Conservation (phyloP, 306 rosid genomes). For the Carpinus viminea region DNA sequence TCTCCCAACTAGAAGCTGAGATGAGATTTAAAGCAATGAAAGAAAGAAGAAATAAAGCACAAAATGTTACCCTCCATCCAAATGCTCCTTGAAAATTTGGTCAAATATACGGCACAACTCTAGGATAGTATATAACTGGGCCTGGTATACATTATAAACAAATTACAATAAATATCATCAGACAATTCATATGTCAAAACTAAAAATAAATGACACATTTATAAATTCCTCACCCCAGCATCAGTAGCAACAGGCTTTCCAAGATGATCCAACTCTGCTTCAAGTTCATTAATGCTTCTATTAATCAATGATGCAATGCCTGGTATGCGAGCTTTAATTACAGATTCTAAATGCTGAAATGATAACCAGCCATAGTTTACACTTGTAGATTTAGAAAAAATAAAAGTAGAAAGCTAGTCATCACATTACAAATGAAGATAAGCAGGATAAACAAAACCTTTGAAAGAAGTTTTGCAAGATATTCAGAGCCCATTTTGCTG, state of each 20-base stretch:
- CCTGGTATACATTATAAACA: slow-evolving; percentile 31
- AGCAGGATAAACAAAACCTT: slow-evolving; percentile 34
- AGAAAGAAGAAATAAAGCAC: slow-evolving; percentile 1
- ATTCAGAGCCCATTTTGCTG: slow-evolving; percentile 51
- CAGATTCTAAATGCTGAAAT: slow-evolving; percentile 54
- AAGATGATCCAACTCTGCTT: slow-evolving; percentile 42
- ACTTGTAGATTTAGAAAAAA: background rate
- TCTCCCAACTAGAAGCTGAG: background rate
- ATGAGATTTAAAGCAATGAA: background rate
- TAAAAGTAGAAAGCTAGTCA: background rate
- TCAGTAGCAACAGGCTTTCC: slow-evolving; percentile 53
- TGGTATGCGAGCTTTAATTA: slow-evolving; percentile 48
- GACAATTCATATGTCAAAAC: background rate
- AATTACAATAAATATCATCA: background rate
- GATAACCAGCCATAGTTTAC: slow-evolving; percentile 7
- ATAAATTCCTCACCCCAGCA: slow-evolving; percentile 40
- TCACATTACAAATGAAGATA: background rate
- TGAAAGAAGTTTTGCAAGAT: slow-evolving; percentile 57
- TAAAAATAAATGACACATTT: background rate
- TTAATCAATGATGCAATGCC: slow-evolving; percentile 42
- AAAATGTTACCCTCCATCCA: slow-evolving; percentile 47
- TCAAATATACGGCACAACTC: slow-evolving; percentile 56
- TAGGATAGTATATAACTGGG: slow-evolving; percentile 47
- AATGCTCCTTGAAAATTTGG: slow-evolving; percentile 52
- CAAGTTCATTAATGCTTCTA: slow-evolving; percentile 45